Evolutionary conservation across 2,329 filamentous ascomycete genomes (phyloP).

Genomic region (Aspergillus nomiae): DNA sequence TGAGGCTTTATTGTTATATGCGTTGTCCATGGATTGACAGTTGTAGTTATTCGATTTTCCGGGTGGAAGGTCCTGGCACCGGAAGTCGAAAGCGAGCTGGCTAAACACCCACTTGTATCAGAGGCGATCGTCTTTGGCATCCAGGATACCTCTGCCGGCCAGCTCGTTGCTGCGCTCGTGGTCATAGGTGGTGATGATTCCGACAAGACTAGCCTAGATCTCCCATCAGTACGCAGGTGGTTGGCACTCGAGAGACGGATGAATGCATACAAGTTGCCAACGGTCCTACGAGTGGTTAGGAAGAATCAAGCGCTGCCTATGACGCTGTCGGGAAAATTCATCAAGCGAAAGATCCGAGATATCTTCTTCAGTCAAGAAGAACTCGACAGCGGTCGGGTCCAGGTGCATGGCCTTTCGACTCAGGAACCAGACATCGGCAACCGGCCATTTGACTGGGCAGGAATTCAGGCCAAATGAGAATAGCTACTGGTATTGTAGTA

Average conservation of each 20-base stretch:
- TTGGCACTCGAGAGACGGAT: not conserved
- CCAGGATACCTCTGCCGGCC: not conserved
- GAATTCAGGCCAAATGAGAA: not conserved
- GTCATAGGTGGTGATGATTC: not conserved
- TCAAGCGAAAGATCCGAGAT: not conserved
- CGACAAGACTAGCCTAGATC: not conserved
- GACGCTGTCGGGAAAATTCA: not conserved
- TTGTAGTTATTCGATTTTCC: not conserved
- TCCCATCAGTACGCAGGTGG: not conserved
- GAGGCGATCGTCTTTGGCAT: not conserved
- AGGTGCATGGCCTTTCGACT: not conserved
- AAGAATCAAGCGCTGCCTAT: not conserved
- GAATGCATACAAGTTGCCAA: not conserved
- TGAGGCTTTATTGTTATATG: not conserved
- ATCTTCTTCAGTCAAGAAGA: not conserved
- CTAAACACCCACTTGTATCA: not conserved
- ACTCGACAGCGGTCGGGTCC: not conserved
- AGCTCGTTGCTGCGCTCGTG: not conserved
- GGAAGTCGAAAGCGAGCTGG: not conserved
- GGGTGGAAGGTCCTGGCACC: not conserved
- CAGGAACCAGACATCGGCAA: not conserved
- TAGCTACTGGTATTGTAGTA: not conserved
- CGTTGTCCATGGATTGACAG: not conserved
- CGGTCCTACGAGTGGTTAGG: not conserved
- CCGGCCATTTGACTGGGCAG: not conserved